A percentile compares a stretch with the other conserved stretches of the same genome.
phyloP scores from a whole-genome alignment of 2,329 filamentous ascomycete species.

The Fusarium veterinarium region DNA sequence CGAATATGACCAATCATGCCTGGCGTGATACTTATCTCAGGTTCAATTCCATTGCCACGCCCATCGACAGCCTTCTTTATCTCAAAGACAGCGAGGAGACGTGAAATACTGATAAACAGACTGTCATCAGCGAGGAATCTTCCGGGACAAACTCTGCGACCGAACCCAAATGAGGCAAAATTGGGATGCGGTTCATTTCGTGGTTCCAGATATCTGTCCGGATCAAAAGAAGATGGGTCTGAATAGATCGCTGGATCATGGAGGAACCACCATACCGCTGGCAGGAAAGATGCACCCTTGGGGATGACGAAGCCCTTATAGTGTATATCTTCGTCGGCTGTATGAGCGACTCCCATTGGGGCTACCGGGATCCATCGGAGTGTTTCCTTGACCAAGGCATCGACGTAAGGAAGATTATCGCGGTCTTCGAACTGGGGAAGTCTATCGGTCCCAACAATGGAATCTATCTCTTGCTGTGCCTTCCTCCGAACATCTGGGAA shows the following conservation, averaged over 20 bases:
- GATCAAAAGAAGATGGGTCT: slow-evolving; percentile 46
- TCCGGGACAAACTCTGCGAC: slow-evolving; percentile 2
- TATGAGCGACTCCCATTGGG: slow-evolving; percentile 51
- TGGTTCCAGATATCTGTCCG: slow-evolving; percentile 17
- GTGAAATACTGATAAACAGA: not conserved
- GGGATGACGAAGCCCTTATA: slow-evolving; percentile 38
- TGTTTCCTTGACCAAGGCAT: slow-evolving; percentile 45
- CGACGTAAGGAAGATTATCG: slow-evolving; percentile 43
- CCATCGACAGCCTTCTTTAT: not conserved
- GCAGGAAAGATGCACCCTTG: slow-evolving; percentile 31
- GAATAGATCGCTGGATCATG: slow-evolving; percentile 76
- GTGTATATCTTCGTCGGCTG: slow-evolving; percentile 44
- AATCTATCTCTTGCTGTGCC: slow-evolving; percentile 41
- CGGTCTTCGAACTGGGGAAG: slow-evolving; percentile 43
- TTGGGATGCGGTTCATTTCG: slow-evolving; percentile 10
- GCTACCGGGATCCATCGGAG: slow-evolving; percentile 43
- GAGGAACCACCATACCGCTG: slow-evolving; percentile 39
- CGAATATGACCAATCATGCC: not conserved
- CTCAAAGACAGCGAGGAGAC: not conserved
- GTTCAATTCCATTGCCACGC: not conserved
- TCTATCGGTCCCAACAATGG: slow-evolving; percentile 36
- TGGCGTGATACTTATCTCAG: not conserved
- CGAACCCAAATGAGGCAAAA: not conserved
- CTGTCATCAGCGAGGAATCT: not conserved
- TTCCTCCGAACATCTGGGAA: slow-evolving; percentile 32